Evolutionary conservation across 495 filamentous ascomycete genomes (phyloP), one percentile per base, ranked within the genome.

Genomic region (Annulohypoxylon bovei): DNA sequence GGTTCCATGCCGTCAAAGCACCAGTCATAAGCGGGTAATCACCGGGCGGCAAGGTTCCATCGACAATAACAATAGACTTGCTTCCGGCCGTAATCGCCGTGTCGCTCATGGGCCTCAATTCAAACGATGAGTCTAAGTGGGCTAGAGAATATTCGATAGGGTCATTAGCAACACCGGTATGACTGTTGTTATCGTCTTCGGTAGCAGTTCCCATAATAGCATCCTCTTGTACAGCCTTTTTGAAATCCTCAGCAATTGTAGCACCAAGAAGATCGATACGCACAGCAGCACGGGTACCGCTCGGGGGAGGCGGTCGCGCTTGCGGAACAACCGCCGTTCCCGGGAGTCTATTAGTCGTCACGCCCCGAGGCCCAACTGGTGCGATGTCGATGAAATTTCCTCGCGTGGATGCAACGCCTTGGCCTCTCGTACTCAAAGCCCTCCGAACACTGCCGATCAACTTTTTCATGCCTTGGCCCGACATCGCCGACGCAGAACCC

Each of bases 391-490:
- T 80, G 49, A 81, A 81, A 42, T 75, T 78, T n/a, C 76, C 81
- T 33, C 85, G 84, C 1, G 80, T 81, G 3, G 81, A 80, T 7
- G 82, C 81, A 73, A 70, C 78, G 71, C 68, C 86, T 78, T 76
- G 79, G 5, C 78, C 83, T 33, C 88, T 91, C 40, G 87, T 92
- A 71, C 94, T 92, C 52, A 98, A 77, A n/a, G 90, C 95, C 35
- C 95, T 91, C 44, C 92, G 90, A 33, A 98, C 92, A 66, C 91
- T 93, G 0, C 94, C 94, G 47, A 99, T 84, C 2, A 98, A 82
- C 68, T 89, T 95, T 77, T 89, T 93, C 83, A 98, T 90, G 1
- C 93, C 92, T 49, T 82, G 84, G 1, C 84, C 81, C 5, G 85
- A 85, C 84, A 86, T 86, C 67, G 83, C 83, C 20, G 81, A 85